Evolutionary conservation across 1,284 basidiomycete species (phyloP).

Genomic region (Coniferiporia weirii): DNA sequence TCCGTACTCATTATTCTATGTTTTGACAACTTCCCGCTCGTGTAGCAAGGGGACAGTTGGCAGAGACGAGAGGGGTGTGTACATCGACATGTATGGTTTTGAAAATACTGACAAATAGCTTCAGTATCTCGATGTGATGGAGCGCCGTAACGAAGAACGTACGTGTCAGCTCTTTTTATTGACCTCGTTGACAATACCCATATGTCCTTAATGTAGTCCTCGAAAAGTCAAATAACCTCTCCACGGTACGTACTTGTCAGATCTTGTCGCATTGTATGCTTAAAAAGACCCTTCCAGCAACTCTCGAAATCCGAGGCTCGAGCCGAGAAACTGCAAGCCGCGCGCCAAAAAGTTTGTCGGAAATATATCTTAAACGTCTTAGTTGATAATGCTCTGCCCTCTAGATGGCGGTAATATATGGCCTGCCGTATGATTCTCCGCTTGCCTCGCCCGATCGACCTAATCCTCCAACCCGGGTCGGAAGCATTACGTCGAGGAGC

Average conservation of each 20-base stretch:
- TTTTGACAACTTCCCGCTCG: not conserved
- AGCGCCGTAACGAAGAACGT: not conserved
- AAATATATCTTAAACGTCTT: not conserved
- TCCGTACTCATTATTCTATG: not conserved
- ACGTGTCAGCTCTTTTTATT: not conserved
- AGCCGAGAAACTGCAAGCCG: not conserved
- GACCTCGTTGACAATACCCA: not conserved
- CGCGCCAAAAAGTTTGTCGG: not conserved
- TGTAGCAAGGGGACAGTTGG: constrained; percentile 8
- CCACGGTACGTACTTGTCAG: not conserved
- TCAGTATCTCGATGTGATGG: not conserved
- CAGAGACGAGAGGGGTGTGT: constrained; percentile 1
- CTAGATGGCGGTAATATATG: constrained; percentile 17
- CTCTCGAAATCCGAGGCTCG: not conserved
- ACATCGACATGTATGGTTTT: not conserved
- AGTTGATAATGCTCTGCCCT: not conserved
- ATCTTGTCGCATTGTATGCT: not conserved
- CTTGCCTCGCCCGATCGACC: constrained; percentile 2
- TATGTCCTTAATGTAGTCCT: not conserved
- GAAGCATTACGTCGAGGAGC: not conserved
- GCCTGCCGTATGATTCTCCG: constrained; percentile 5
- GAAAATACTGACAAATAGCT: not conserved
- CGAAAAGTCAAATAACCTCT: not conserved
- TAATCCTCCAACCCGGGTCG: constrained; percentile 1
- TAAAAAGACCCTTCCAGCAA: not conserved